These are phyloP conservation scores for Chlamydomonas schloesseri DNA, from an alignment of 139 green algal species.

Conservation along the genomic window DNA sequence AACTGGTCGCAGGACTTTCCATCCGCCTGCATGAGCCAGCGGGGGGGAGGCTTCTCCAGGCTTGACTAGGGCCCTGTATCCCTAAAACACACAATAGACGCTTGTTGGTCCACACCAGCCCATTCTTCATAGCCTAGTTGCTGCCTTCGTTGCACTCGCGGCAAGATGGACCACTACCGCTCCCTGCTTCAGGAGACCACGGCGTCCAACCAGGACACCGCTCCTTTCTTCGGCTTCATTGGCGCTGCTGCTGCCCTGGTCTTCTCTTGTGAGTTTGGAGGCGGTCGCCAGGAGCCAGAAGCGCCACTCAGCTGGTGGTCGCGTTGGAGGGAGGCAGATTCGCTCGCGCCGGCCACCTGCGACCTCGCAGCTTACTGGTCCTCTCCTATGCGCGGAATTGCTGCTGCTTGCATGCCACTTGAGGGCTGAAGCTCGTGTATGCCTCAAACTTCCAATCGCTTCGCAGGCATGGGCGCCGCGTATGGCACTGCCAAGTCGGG, in stretches of 20 bases:
- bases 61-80: too few relatives aligned
- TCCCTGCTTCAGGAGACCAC: neutral
- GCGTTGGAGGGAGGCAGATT: neutral
- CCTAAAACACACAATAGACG: too few relatives aligned
- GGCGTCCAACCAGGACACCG: constrained; percentile 59
- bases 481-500: constrained; percentile 99
- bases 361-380: neutral
- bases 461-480: constrained; percentile 94
- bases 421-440: too few relatives aligned
- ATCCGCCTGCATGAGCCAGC: too few relatives aligned
- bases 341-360: too few relatives aligned
- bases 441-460: neutral
- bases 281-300: neutral
- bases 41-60: too few relatives aligned
- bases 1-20: neutral
- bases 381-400: neutral
- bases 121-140: too few relatives aligned
- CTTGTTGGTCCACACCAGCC: too few relatives aligned
- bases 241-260: constrained; percentile 94
- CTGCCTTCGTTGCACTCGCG: too few relatives aligned
- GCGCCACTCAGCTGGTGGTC: neutral
- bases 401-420: neutral
- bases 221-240: constrained; percentile 99
- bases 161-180: constrained; percentile 29
- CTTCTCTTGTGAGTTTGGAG: constrained; percentile 90